Evolutionary conservation across 2,329 filamentous ascomycete genomes (phyloP), one percentile per base, ranked within the genome.

Genomic region (Colletotrichum sp.): DNA sequence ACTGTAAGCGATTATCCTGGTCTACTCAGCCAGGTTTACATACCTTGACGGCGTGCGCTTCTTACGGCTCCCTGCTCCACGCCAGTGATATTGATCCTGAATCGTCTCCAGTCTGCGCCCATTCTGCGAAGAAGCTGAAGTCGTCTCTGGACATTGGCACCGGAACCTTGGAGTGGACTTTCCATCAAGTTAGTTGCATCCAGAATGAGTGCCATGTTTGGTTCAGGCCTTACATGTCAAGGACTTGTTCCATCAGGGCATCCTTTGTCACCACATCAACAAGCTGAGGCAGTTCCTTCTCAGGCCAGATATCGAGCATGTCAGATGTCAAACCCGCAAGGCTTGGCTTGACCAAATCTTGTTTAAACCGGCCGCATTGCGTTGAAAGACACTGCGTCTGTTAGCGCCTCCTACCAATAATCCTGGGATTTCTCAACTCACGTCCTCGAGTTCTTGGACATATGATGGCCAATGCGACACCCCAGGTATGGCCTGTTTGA

Each of bases 381-480:
- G 70, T 70, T 2, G 82, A 83, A 13, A 84, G 75, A 9, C 81
- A 78, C 82, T 83, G 30, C n/a, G 16, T 22, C 25, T 30, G 34
- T 74, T 13, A 56, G 58, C 13, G 16, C n/a, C 15, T 34, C 12
- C 15, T 8, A 15, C 13, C 8, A 4, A 8, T 3, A 5, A 16
- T 32, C 4, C 22, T 34, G n/a, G 18, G 18, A 5, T 22, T 62
- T 25, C 7, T 27, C 43, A 13, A n/a, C 82, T 78, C 65, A 83
- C 82, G 52, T 83, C 80, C 72, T 84, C 81, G 3, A 84, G 78
- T 67, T 84, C 79, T 8, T 76, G 77, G 16, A 80, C 71, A 30
- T 83, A 84, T 2, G 83, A 84, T n/a, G 83, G 83, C 83, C 83
- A 84, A 39, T 84, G 83, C 3, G 82, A 84, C 22, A 81, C 79